These are phyloP conservation scores for Cytospora schulzeri DNA, from an alignment of 2,329 filamentous ascomycete species.

Conservation along the genomic window DNA sequence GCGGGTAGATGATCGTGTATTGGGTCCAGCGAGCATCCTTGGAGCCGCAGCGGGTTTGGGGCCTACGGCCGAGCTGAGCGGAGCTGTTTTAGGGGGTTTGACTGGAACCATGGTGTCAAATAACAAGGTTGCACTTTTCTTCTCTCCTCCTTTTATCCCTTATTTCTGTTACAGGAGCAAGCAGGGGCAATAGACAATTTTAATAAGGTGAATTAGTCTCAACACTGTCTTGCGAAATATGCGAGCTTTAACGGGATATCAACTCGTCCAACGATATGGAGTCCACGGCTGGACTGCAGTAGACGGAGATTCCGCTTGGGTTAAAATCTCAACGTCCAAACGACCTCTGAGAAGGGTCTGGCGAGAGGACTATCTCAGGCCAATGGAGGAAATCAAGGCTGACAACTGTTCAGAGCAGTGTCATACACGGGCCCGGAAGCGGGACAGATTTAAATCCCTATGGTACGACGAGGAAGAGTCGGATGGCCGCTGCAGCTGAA, in stretches of 20 bases:
- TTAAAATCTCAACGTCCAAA: neutral
- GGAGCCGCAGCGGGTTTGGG: neutral
- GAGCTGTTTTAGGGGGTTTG: neutral
- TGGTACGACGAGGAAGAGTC: neutral
- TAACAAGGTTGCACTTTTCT: neutral
- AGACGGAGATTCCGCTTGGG: neutral
- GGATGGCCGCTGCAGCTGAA: neutral
- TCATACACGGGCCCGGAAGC: neutral
- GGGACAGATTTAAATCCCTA: neutral
- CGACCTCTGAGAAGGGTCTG: neutral
- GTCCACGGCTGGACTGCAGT: neutral
- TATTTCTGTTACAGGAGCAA: neutral
- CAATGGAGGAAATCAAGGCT: neutral
- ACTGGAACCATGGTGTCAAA: neutral
- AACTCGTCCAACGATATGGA: neutral
- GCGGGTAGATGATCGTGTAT: neutral
- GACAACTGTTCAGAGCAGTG: neutral
- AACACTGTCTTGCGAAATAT: neutral
- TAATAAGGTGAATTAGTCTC: neutral
- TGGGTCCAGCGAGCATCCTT: neutral
- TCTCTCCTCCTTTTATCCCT: too few relatives aligned
- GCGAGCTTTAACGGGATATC: neutral
- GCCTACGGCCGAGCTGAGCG: neutral
- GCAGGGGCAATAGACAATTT: neutral
- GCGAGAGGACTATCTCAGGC: constrained; percentile 24